Base-by-base conservation (phyloP, 2,329 filamentous ascomycete genomes). In the Alternaria viburni region DNA sequence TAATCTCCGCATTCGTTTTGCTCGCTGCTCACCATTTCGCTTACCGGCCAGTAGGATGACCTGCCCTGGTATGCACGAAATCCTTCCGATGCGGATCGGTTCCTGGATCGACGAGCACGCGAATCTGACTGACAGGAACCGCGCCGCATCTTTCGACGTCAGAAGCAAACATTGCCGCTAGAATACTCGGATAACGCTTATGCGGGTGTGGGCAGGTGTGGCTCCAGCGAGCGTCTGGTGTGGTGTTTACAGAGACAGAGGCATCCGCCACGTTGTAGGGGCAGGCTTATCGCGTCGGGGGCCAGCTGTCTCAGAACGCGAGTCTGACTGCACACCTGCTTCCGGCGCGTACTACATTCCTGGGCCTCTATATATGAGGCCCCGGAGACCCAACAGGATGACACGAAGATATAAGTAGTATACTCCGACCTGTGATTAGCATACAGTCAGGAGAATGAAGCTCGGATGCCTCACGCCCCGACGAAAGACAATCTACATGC, bases 11-110 rank as follows among this genome's bases (percentile, higher is more conserved):
- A 44, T 65, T 59, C 47, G 28, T 58, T 65, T 57, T 52, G 45
- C 51, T 54, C 56, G 63, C 59, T 54, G 57, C 61, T 69, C 68
- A 23, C 49, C 36, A 70, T 70, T 57, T 70, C 66, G 68, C 64
- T 68, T 69, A 63, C 12, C 11, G 26, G 28, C 68, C 64, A 65
- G 59, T 67, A 41, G 58, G 46, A 49, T 46, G 43, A 13, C 12
- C 25, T 62, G 63, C 54, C 65, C 15, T 23, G 51, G 51, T n/a
- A 64, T 62, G 59, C 62, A 64, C 32, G 61, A 57, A 55, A 61
- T 61, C 56, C 30, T 43, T 54, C 57, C 58, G 45, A 49, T 25
- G 62, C 62, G 50, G 65, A 47, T 50, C 64, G 65, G 26, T 59
- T 62, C 56, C 56, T 59, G 50, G 60, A 62, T 62, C 55, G 25